Evolutionary conservation across 1,284 basidiomycete genomes (phyloP), one percentile per base, ranked within the genome.

Genomic region (Ceratobasidium sp.): DNA sequence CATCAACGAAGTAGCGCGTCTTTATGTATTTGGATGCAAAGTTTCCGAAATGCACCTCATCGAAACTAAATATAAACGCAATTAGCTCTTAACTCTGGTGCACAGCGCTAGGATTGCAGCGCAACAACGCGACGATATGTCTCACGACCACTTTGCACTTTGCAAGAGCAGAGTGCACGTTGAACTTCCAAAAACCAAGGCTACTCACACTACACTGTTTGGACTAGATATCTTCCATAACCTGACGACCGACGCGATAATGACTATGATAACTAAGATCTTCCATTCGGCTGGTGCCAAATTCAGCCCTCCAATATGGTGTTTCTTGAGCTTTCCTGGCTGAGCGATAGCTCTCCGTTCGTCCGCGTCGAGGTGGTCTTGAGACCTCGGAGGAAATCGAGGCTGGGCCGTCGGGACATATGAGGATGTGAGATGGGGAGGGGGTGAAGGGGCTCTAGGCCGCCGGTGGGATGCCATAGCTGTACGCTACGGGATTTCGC

Each of bases 31-130:
- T 95, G 71, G 89, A 88, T 1, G 96, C 93, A 81, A 98, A 97
- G 81, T 96, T 96, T 76, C 96, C 96, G 82, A 98, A 98, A 82
- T 98, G 96, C 0, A 98, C 96, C 82, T 98, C 96, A 80, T 98
- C 96, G 81, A 98, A 98, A 22, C 95, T 97, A 79, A 9, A 51
- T 39, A 68, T 49, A 37, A 49, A 76, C 61, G 48, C 8, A 1
- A 29, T 53, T 41, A 31, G 63, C 51, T 3, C 51, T 66, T 53
- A 14, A 48, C 37, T 34, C 51, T 8, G 43, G 19, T 5, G 19
- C 16, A 22, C 14, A 27, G 37, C 19, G 31, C 13, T 34, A 62
- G 59, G 2, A 14, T 19, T 9, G 19, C 34, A n/a, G 37, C 27
- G n/a, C n/a, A n/a, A 39, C n/a, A 43, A 41, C 37, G n/a, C 39